These are phyloP conservation scores for Suillus sp. DNA, from an alignment of 768 basidiomycete species.

Conservation along the genomic window DNA sequence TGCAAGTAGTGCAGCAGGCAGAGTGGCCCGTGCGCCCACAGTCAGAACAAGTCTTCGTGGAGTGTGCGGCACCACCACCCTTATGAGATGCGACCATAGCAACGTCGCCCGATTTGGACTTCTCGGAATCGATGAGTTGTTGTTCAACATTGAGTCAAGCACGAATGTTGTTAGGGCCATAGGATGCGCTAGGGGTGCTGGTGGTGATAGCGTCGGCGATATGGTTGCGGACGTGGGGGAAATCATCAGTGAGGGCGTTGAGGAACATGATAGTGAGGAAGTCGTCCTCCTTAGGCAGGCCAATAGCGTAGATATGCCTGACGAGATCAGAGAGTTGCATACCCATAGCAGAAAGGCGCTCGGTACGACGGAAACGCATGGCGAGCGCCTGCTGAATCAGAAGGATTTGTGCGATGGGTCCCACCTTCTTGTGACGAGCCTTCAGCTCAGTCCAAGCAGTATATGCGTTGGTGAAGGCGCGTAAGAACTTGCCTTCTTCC, in stretches of 20 bases:
- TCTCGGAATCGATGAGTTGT: slow-evolving; percentile 3
- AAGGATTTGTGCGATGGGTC: slow-evolving; percentile 18
- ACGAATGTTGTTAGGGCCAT: background rate
- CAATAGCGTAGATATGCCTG: slow-evolving; percentile 22
- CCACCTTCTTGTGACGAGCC: slow-evolving; percentile 19
- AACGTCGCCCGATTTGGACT: background rate
- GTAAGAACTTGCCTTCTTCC: background rate
- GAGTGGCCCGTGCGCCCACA: background rate
- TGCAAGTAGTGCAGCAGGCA: too few species aligned
- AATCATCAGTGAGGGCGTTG: slow-evolving; percentile 14
- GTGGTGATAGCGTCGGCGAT: background rate
- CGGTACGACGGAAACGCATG: slow-evolving; percentile 13
- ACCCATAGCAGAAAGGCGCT: slow-evolving; percentile 7
- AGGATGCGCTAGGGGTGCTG: background rate
- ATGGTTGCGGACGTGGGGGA: slow-evolving; percentile 12
- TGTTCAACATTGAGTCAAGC: slow-evolving; percentile 7
- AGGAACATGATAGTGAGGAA: slow-evolving; percentile 16
- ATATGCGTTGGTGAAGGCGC: background rate
- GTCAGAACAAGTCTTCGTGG: too few species aligned
- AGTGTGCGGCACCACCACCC: too few species aligned
- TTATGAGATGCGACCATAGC: background rate
- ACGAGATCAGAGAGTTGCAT: slow-evolving; percentile 13
- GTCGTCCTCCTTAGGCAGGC: slow-evolving; percentile 13
- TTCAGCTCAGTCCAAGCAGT: slow-evolving; percentile 17
- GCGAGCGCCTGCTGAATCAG: slow-evolving; percentile 21